phyloP scores from a whole-genome alignment of 345 rosid species.

The Arabidopsis thaliana region TAIR10.1 NC_003076.8:24757001-24757500 shows the following conservation, averaged over 20 bases:
- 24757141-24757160: neutral
- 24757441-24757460: too few species aligned
- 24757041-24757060: conserved; percentile 1
- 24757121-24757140: neutral
- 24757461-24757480: neutral
- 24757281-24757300: neutral
- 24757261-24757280: neutral
- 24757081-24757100: conserved; percentile 30
- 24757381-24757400: too few species aligned
- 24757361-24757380: too few species aligned
- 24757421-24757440: too few species aligned
- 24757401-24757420: too few species aligned
- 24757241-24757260: too few species aligned
- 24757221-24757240: neutral
- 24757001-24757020: neutral
- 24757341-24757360: too few species aligned
- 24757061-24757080: conserved; percentile 27
- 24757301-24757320: too few species aligned
- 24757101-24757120: neutral
- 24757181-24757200: neutral
- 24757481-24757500: neutral
- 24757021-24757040: conserved; percentile 11
- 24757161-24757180: neutral
- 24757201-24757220: neutral
- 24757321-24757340: too few species aligned